A percentile compares a stretch with the other conserved stretches of the same genome.
These are phyloP conservation scores for Chlorella vulgaris DNA, from an alignment of 139 green algal genomes.

Conservation along the genomic window DNA sequence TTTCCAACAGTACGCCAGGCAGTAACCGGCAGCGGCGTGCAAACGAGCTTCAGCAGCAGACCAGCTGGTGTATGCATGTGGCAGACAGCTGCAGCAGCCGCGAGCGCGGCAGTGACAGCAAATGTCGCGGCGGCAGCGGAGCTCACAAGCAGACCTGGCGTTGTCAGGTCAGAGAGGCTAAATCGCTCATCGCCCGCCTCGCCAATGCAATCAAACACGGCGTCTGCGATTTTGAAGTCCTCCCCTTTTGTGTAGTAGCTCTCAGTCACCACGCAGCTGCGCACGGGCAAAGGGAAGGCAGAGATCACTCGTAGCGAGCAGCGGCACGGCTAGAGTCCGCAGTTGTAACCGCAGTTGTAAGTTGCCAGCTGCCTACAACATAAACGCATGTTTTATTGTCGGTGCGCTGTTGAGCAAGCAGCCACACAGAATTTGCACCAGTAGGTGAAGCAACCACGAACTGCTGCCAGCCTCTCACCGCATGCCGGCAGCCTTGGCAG, in stretches of 20 bases:
- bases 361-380: no score
- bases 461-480: slow-evolving; percentile 61
- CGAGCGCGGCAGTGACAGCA: not conserved
- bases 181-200: slow-evolving; percentile 80
- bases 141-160: slow-evolving; percentile 35
- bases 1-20: no score
- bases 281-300: not conserved
- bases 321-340: no score
- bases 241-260: slow-evolving; percentile 73
- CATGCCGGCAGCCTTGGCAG: slow-evolving; percentile 96
- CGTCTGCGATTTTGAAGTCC: slow-evolving; percentile 66
- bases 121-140: not conserved
- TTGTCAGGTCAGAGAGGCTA: slow-evolving; percentile 69
- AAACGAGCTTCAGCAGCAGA: no score
- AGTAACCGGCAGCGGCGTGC: no score
- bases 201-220: slow-evolving; percentile 86
- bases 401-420: no score
- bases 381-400: no score
- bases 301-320: not conserved
- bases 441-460: not conserved
- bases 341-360: no score
- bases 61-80: no score
- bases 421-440: not conserved
- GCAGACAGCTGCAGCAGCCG: not conserved
- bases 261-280: slow-evolving; percentile 75